Base-by-base conservation (phyloP, 192 early-diverging fungal species). In the Entophlyctis luteolus region DNA sequence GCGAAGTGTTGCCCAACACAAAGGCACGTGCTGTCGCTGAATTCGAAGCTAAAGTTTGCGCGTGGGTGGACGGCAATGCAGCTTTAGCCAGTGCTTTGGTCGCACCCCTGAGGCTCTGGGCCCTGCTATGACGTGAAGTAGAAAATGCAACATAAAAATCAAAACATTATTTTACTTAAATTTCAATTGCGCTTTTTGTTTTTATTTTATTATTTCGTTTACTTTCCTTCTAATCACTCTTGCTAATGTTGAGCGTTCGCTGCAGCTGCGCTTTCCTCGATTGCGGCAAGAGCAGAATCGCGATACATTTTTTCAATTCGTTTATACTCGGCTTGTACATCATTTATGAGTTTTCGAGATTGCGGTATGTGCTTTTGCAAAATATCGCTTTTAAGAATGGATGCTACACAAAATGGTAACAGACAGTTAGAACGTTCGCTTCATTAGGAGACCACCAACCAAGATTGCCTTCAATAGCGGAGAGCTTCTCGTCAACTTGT, bases 401-500 rank as follows among this genome's bases (percentile, higher is more conserved):
- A 58, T 4, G 54, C 65, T 72, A 33, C 33, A 16, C 27, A 28
- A 20, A 28, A 22, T 53, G 53, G 8, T 46, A 4, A 29, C 32
- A 8, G 5, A 28, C n/a, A 8, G 22, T 23, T n/a, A 55, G 33
- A 18, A 28, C 14, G 3, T 29, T 4, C 16, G 12, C 37, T 20
- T 20, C 18, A 45, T 59, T 45, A 33, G 20, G n/a, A 12, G 27
- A 4, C 10, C 6, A 55, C 72, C 53, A 47, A 78, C 80, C 55
- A 5, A 81, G 39, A 50, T 77, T 81, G 3, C 45, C 47, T 59
- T 81, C 80, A 20, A 81, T 72, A 3, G 70, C 58, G 25, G 36
- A 31, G 23, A 81, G 54, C 50, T 68, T 63, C 18, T 48, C 35
- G 47, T 78, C 72, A 18, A 82, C 73, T 18, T 35, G 39, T 2